Evolutionary conservation across 2,329 filamentous ascomycete genomes (phyloP).

Genomic region (Paradendryphiella salina): DNA sequence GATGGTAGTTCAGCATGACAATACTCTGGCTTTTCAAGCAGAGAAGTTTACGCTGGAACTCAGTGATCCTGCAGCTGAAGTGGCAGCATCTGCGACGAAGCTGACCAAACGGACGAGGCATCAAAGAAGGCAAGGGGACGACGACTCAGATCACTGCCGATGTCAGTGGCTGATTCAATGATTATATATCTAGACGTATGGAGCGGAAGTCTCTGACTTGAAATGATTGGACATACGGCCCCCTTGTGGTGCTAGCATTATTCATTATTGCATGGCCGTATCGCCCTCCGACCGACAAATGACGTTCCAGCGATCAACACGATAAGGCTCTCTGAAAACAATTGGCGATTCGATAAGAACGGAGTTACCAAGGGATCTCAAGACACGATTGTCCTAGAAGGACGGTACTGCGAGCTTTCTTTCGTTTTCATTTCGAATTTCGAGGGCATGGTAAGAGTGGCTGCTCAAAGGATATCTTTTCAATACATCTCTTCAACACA

Average conservation of each 20-base stretch:
- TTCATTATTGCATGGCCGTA: too few relatives aligned
- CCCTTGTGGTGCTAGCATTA: neutral
- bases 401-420: too few relatives aligned
- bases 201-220: neutral
- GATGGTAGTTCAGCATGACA: constrained; percentile 7
- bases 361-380: too few relatives aligned
- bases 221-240: neutral
- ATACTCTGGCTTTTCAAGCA: neutral
- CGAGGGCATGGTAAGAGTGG: too few relatives aligned
- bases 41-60: constrained; percentile 9
- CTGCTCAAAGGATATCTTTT: too few relatives aligned
- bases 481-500: too few relatives aligned
- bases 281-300: too few relatives aligned
- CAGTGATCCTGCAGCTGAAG: constrained; percentile 7
- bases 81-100: constrained; percentile 1
- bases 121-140: neutral
- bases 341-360: too few relatives aligned
- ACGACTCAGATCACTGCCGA: constrained; percentile 14
- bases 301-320: too few relatives aligned
- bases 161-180: constrained; percentile 30
- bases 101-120: constrained; percentile 1
- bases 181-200: neutral
- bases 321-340: too few relatives aligned
- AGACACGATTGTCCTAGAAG: too few relatives aligned
- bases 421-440: too few relatives aligned